Base-by-base conservation (phyloP, 2,329 filamentous ascomycete genomes). In the Tricladium varicosporioides region DNA sequence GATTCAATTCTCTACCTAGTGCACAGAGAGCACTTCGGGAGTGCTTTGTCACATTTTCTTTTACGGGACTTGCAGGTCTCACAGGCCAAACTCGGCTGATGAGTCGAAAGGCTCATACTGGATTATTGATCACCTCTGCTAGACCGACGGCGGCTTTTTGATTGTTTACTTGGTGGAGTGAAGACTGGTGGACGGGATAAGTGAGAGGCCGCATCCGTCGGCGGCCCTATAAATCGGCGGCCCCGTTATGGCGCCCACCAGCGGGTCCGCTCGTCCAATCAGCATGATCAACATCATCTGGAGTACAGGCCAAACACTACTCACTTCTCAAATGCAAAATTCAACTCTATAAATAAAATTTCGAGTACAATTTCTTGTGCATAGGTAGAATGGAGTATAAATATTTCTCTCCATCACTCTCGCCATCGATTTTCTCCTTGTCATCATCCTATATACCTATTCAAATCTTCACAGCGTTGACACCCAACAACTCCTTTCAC, bases 11-110 rank as follows among this genome's bases (percentile, higher is more conserved):
- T n/a, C n/a, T 45, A 60, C 61, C 40, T 57, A 5, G 53, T 32
- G 46, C 61, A 63, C 5, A 55, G 48, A 16, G 57, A 57, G 31
- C 61, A 63, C 18, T 48, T 57, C 32, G 61, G 59, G 5, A 59
- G 53, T 8, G 18, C 19, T 19, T 57, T 58, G 46, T 60, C 49
- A 47, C 59, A 61, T 51, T 57, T 62, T 32, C 60, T 56, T 33
- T 62, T 62, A 11, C 60, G 60, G 8, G 33, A 27, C 18, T 53
- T 53, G 53, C 60, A 62, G 9, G 51, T 55, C 2, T 31, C 16
- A 44, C 58, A 60, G 9, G 58, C 22, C 8, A 33, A 22, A 22
- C 14, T 27, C 7, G n/a, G 45, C 9, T 16, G 5, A 18, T 8
- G 8, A 19, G 13, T 11, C 32, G 32, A 36, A 8, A 13, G 8